Evolutionary conservation across 805 yeast species (phyloP), one percentile per base, ranked within the genome.

Genomic region (Debaryomyces hansenii): DNA sequence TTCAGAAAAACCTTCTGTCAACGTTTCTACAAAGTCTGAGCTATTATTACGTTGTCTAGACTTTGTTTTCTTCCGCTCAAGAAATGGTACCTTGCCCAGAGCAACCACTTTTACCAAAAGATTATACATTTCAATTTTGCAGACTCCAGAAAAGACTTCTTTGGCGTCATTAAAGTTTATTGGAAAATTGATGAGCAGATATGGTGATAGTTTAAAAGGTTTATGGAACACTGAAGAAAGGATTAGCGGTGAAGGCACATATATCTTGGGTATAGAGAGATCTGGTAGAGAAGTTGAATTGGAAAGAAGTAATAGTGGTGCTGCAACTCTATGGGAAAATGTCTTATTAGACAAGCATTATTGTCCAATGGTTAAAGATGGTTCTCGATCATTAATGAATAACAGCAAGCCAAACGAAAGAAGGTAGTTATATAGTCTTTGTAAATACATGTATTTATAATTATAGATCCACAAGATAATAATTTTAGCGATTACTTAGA

Each of bases 271-370:
- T 21, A 73, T 84, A 54, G 90, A 83, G 41, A 51, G 58, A 32
- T 79, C 79, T 44, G 60, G 56, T 34, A 52, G 62, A 42, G 73
- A 69, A 44, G 70, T 72, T 6, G 83, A 80, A 39, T 81, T 88
- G 9, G 88, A 85, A 53, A 81, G 92, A 61, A 73, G 87, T 54
- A 91, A 94, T 59, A 79, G 96, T 1, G 92, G 85, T 37, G 94
- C 92, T 14, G 95, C 97, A 1, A 85, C 90, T 0, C 67, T 92
- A 31, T 94, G 96, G 96, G 99, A 94, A 60, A 81, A 83, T 43
- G 84, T 84, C 5, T 66, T 92, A 35, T 70, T 94, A 46, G 85
- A 84, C 47, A 80, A 83, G 51, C 98, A 94, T 65, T 94, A 88
- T 61, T 80, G 90, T 50, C 96, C 96, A 2, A 67, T 79, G 47